Conservation (phyloP, 208 protist genomes). For the Lotmaria passim region DNA sequence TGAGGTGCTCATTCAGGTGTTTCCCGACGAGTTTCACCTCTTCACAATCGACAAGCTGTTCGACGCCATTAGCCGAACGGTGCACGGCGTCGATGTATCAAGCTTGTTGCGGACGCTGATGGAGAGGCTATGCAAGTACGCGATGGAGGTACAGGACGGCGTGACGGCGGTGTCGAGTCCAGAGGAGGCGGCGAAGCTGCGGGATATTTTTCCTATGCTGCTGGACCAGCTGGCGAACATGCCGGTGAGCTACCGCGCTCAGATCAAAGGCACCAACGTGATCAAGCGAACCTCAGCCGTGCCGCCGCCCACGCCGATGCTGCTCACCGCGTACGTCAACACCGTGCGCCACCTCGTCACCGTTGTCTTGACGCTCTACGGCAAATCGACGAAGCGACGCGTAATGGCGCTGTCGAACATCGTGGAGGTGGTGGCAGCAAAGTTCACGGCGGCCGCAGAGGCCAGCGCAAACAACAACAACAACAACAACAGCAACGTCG, state of each 20-base stretch:
- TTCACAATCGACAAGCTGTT: constrained; percentile 92
- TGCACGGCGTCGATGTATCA: constrained; percentile 91
- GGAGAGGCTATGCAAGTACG: constrained; percentile 88
- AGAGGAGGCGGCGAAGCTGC: constrained; percentile 47
- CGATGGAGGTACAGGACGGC: constrained; percentile 44
- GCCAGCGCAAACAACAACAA: background rate
- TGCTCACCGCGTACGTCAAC: constrained; percentile 51
- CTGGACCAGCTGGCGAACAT: constrained; percentile 47
- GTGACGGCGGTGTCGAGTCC: constrained; percentile 29
- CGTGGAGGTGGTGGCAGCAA: constrained; percentile 38
- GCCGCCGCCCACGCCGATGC: constrained; percentile 42
- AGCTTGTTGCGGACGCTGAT: constrained; percentile 87
- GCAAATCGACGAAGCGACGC: constrained; percentile 32
- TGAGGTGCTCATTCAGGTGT: constrained; percentile 98
- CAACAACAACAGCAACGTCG: background rate
- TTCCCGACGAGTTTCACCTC: constrained; percentile 98
- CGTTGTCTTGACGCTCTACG: constrained; percentile 28
- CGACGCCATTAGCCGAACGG: constrained; percentile 60
- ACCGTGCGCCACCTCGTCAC: constrained; percentile 36
- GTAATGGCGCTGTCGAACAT: constrained; percentile 36
- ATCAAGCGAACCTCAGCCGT: constrained; percentile 40
- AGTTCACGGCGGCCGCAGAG: constrained; percentile 25
- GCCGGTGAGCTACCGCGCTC: constrained; percentile 33
- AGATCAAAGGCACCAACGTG: constrained; percentile 16
- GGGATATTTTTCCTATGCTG: constrained; percentile 57